These are phyloP conservation scores for Neocucurbitaria cava DNA, from an alignment of 2,329 filamentous ascomycete species.

Conservation along the genomic window DNA sequence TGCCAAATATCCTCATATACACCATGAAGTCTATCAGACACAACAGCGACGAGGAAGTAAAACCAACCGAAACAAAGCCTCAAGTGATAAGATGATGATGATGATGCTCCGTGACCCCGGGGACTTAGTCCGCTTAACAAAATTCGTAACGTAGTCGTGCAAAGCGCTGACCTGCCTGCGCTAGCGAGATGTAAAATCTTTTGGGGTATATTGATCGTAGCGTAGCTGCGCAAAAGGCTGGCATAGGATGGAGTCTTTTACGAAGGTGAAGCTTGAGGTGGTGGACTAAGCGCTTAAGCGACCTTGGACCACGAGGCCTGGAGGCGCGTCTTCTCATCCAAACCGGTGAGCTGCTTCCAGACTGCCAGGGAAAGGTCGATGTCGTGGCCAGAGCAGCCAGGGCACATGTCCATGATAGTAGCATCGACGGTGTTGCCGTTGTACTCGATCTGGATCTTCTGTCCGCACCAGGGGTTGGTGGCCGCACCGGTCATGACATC, in stretches of 20 bases:
- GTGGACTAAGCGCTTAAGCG: constrained; percentile 23
- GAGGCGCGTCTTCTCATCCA: constrained; percentile 31
- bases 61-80: constrained; percentile 20
- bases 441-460: constrained; percentile 42
- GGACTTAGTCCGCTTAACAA: constrained; percentile 33
- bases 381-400: constrained; percentile 38
- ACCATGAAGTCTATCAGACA: constrained; percentile 20
- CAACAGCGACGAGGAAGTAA: constrained; percentile 14
- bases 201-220: constrained; percentile 40
- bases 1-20: constrained; percentile 28
- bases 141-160: constrained; percentile 46
- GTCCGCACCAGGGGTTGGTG: constrained; percentile 45
- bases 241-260: constrained; percentile 21
- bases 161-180: constrained; percentile 51
- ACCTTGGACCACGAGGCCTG: constrained; percentile 34
- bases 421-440: constrained; percentile 36
- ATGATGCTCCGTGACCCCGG: constrained; percentile 29
- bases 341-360: constrained; percentile 38
- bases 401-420: constrained; percentile 45
- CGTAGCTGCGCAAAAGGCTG: constrained; percentile 33
- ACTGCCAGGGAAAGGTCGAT: constrained; percentile 41
- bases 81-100: constrained; percentile 9
- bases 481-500: constrained; percentile 38
- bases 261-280: constrained; percentile 17
- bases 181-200: constrained; percentile 41